phyloP scores from a whole-genome alignment of 164 flowering plant species.

The Tetracentron sinense region DNA sequence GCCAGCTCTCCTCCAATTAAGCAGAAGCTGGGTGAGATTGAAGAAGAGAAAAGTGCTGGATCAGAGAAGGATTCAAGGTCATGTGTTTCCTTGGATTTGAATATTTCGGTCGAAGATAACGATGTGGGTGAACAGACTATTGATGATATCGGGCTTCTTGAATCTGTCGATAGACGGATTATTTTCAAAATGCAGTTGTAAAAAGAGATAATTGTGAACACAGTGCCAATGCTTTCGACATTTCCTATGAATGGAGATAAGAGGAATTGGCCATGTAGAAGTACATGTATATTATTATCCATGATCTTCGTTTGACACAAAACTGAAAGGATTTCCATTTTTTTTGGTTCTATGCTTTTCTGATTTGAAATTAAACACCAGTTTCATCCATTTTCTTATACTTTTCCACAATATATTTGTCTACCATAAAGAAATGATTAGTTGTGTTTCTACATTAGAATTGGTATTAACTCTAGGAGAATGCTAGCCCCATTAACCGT shows the following conservation, averaged over 20 bases:
- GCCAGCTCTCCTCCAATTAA: constrained; percentile 57
- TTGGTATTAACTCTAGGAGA: too few relatives aligned
- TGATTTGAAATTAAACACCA: too few relatives aligned
- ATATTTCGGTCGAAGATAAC: constrained; percentile 55
- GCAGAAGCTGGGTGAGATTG: constrained; percentile 28
- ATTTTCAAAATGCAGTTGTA: constrained; percentile 46
- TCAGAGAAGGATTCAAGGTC: constrained; percentile 27
- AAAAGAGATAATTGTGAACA: neutral
- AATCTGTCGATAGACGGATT: constrained; percentile 59
- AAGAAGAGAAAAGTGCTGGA: constrained; percentile 19
- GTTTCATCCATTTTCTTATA: too few relatives aligned
- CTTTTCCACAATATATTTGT: too few relatives aligned
- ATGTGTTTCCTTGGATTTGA: constrained; percentile 69
- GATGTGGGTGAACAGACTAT: constrained; percentile 28
- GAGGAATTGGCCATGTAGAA: constrained; percentile 16
- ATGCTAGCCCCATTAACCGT: too few relatives aligned
- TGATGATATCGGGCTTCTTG: constrained; percentile 62
- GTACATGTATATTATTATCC: constrained; percentile 24
- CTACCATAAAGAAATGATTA: too few relatives aligned
- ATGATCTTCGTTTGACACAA: constrained; percentile 16
- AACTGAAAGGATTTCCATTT: too few relatives aligned
- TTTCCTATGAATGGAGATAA: constrained; percentile 6
- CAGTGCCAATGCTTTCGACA: constrained; percentile 1
- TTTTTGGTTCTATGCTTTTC: too few relatives aligned
- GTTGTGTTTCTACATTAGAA: too few relatives aligned